phyloP scores from a whole-genome alignment of 2,329 filamentous ascomycete species.

The Aspergillus quadrilineatus region DNA sequence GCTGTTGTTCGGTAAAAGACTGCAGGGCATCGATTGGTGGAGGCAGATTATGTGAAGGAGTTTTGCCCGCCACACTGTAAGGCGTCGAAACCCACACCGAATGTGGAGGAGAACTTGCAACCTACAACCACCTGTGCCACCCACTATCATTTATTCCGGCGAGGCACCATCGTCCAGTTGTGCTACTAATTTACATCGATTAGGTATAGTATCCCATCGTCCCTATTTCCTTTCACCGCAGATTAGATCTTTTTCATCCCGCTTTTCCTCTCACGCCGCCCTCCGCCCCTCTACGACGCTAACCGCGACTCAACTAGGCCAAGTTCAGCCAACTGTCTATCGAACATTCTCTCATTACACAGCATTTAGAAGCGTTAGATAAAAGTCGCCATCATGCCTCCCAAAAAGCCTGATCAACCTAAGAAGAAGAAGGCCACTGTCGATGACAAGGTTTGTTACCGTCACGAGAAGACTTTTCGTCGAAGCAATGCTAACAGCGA shows the following conservation, averaged over 20 bases:
- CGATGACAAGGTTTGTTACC: constrained; percentile 68
- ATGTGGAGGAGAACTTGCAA: constrained; percentile 31
- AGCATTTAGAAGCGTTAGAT: constrained; percentile 9
- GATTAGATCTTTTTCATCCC: constrained; percentile 2
- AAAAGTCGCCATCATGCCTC: constrained; percentile 45
- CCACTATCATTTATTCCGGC: constrained; percentile 10
- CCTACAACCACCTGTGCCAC: constrained; percentile 10
- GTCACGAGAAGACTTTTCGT: constrained; percentile 16
- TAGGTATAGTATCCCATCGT: neutral
- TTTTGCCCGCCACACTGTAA: constrained; percentile 12
- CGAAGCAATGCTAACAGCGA: constrained; percentile 10
- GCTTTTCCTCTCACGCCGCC: constrained; percentile 5
- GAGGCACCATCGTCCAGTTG: constrained; percentile 1
- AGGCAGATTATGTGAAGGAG: constrained; percentile 11
- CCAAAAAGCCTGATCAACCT: constrained; percentile 46
- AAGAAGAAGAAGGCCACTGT: constrained; percentile 57
- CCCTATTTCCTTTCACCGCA: neutral
- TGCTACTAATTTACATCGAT: neutral
- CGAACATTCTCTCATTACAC: neutral
- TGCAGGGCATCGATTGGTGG: constrained; percentile 7
- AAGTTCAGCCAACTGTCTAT: neutral
- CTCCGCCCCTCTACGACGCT: constrained; percentile 10
- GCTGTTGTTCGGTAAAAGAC: neutral
- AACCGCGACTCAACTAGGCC: constrained; percentile 7
- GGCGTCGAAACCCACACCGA: constrained; percentile 26